Percentiles rank a stretch among this genome's conserved stretches.
Conservation (phyloP, 1,284 basidiomycete species). For the Heliocybe sulcata region DNA sequence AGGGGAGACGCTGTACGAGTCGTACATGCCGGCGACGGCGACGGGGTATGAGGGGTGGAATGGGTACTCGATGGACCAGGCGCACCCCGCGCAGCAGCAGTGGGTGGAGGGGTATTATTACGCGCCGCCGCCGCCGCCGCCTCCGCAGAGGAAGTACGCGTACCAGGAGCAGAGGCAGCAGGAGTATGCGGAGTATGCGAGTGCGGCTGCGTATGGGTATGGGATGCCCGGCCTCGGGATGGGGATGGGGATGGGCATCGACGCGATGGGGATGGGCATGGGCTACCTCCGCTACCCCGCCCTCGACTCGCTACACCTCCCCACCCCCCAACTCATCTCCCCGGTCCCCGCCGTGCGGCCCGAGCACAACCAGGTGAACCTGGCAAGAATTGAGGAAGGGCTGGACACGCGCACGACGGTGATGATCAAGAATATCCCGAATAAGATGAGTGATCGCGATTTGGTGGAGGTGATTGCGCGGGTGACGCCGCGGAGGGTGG, state of each 20-base stretch:
- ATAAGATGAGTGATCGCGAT: conserved; percentile 79
- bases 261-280: neutral
- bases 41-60: neutral
- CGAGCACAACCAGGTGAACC: conserved; percentile 63
- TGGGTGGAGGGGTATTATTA: neutral
- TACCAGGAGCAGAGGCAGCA: conserved; percentile 4
- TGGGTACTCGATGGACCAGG: neutral
- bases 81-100: neutral
- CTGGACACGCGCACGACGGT: conserved; percentile 77
- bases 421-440: conserved; percentile 87
- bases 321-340: neutral
- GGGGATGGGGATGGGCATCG: neutral
- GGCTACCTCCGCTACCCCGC: neutral
- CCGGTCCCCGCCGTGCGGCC: conserved; percentile 18
- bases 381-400: conserved; percentile 66
- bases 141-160: conserved; percentile 1
- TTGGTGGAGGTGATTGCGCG: conserved; percentile 61
- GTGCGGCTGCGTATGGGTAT: neutral
- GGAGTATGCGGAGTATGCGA: neutral
- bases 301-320: too few relatives aligned
- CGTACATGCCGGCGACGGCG: neutral
- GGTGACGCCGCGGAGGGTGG: conserved; percentile 63
- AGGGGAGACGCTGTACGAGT: neutral
- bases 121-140: neutral
- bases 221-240: neutral